Evolutionary conservation across 2,329 filamentous ascomycete genomes (phyloP).

Genomic region (Aspergillus transmontanensis): DNA sequence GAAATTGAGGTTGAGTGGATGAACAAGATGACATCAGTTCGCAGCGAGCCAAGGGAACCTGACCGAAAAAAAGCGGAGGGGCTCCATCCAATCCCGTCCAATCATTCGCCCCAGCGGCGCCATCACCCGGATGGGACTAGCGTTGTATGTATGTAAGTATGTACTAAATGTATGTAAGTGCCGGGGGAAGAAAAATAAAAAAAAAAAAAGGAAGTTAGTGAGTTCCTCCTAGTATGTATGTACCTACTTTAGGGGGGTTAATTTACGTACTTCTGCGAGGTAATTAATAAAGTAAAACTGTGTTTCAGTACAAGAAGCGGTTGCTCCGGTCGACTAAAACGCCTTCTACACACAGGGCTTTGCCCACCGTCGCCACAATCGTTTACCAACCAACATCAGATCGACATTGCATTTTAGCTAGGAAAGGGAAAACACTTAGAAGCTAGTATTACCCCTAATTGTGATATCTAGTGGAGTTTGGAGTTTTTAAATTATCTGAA

Average conservation of each 20-base stretch:
- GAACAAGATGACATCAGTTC: constrained; percentile 2
- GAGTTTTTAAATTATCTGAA: background rate
- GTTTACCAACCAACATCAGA: background rate
- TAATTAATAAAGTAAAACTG: background rate
- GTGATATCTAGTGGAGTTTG: background rate
- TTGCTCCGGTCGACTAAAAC: background rate
- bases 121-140: background rate
- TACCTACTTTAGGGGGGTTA: background rate
- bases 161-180: background rate
- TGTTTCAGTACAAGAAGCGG: background rate
- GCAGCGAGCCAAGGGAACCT: constrained; percentile 1
- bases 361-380: background rate
- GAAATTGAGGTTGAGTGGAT: background rate
- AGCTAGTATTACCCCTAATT: background rate
- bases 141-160: constrained; percentile 1
- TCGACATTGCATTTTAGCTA: background rate
- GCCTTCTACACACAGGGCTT: background rate
- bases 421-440: background rate
- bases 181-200: background rate
- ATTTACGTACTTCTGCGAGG: background rate
- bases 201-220: background rate
- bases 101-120: background rate
- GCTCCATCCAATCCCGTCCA: background rate
- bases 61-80: background rate
- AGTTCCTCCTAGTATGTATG: background rate